A percentile compares a stretch with the other conserved stretches of the same genome.
These are phyloP conservation scores for Furcasterigmium furcatum DNA, from an alignment of 2,329 filamentous ascomycete species.

Conservation along the genomic window DNA sequence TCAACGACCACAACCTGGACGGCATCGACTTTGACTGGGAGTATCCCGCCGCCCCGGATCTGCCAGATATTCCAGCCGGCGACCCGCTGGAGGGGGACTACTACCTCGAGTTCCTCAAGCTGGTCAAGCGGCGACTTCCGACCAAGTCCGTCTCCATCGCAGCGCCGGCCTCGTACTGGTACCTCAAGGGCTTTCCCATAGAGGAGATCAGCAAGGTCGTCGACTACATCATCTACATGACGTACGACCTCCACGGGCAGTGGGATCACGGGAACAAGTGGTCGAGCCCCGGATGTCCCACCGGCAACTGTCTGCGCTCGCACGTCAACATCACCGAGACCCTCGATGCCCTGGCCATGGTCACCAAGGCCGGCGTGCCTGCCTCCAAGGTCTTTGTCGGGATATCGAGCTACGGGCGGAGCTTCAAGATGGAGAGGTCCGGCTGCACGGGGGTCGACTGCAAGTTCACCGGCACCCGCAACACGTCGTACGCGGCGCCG, in stretches of 20 bases:
- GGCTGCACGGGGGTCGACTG: slow-evolving; percentile 21
- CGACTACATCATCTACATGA: slow-evolving; percentile 32
- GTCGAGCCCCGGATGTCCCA: slow-evolving; percentile 18
- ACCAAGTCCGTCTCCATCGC: slow-evolving; percentile 29
- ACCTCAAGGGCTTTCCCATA: slow-evolving; percentile 30
- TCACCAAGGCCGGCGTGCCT: slow-evolving; percentile 27
- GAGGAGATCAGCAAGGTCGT: slow-evolving; percentile 21
- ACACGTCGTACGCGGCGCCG: slow-evolving; percentile 12
- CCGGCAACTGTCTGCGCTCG: slow-evolving; percentile 28
- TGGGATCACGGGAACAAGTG: slow-evolving; percentile 21
- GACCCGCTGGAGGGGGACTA: slow-evolving; percentile 18
- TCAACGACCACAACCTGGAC: slow-evolving; percentile 34
- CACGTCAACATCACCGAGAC: slow-evolving; percentile 37
- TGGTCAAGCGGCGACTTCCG: slow-evolving; percentile 8
- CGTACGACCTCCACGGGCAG: slow-evolving; percentile 29
- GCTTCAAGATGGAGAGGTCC: slow-evolving; percentile 25
- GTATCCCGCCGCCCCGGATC: slow-evolving; percentile 29
- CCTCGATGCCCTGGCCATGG: slow-evolving; percentile 20
- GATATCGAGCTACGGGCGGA: slow-evolving; percentile 24
- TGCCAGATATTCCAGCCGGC: slow-evolving; percentile 26
- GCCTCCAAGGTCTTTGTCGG: slow-evolving; percentile 26
- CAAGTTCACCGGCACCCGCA: slow-evolving; percentile 15
- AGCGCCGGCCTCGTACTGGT: slow-evolving; percentile 34
- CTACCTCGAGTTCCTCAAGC: slow-evolving; percentile 25
- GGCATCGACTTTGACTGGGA: slow-evolving; percentile 46